A percentile compares a stretch with the other conserved stretches of the same genome.
These are phyloP conservation scores for Benincasa hispida DNA, from an alignment of 306 rosid species.

Conservation along the genomic window DNA sequence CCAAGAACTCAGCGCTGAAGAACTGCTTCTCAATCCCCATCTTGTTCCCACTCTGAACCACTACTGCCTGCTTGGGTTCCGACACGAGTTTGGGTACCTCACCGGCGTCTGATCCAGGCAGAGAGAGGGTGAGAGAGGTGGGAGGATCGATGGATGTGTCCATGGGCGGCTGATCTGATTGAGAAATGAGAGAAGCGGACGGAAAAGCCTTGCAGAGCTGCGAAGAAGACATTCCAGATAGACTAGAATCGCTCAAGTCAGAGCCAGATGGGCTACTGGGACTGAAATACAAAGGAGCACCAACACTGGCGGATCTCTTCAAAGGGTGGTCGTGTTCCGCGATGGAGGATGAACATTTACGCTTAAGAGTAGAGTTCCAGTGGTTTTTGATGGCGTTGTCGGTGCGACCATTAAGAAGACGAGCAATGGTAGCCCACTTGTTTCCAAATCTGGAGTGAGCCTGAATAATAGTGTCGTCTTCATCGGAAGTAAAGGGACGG, in stretches of 20 bases:
- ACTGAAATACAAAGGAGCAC: conserved; percentile 25
- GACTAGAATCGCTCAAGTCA: conserved; percentile 59
- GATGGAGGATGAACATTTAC: conserved; percentile 40
- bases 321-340: conserved; percentile 31
- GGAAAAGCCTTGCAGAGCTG: conserved; percentile 16
- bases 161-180: conserved; percentile 9
- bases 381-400: conserved; percentile 84
- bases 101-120: conserved; percentile 38
- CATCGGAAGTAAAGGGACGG: conserved; percentile 55
- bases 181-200: not conserved
- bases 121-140: conserved; percentile 52
- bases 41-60: not conserved
- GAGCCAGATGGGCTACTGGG: conserved; percentile 64
- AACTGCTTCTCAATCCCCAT: conserved; percentile 32
- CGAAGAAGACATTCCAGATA: conserved; percentile 23
- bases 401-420: conserved; percentile 57
- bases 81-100: conserved; percentile 8
- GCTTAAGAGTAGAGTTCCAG: conserved; percentile 85
- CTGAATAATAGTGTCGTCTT: conserved; percentile 41
- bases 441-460: conserved; percentile 63
- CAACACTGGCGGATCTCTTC: conserved; percentile 59
- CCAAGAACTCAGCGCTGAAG: conserved; percentile 47
- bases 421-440: conserved; percentile 80
- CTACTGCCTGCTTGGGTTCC: not conserved
- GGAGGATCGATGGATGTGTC: conserved; percentile 41